phyloP scores from a whole-genome alignment of 2,329 filamentous ascomycete species.

The Xylaria sp. region DNA sequence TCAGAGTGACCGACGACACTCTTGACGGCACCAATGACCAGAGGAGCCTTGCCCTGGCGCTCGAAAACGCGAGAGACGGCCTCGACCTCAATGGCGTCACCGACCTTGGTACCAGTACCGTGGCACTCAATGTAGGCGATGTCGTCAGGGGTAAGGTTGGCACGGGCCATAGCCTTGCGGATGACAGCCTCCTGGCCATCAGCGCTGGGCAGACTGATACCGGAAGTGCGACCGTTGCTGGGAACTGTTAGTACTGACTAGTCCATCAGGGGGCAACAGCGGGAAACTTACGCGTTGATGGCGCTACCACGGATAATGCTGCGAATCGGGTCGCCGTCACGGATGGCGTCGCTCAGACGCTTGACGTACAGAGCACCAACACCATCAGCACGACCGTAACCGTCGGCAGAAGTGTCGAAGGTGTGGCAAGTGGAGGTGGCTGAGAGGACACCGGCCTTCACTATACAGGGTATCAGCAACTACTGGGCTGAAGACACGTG shows the following conservation, averaged over 20 bases:
- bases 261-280: neutral
- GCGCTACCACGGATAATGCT: conserved; percentile 21
- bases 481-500: too few relatives aligned
- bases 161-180: conserved; percentile 19
- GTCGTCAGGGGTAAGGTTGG: conserved; percentile 12
- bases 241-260: too few relatives aligned
- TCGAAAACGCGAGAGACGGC: conserved; percentile 27
- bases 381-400: conserved; percentile 23
- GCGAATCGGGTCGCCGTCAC: conserved; percentile 14
- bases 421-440: conserved; percentile 18
- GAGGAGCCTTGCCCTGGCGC: conserved; percentile 17
- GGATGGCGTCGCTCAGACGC: conserved; percentile 9
- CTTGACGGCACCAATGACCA: conserved; percentile 20
- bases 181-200: conserved; percentile 22
- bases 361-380: conserved; percentile 21
- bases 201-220: conserved; percentile 21
- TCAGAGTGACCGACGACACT: conserved; percentile 6
- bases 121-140: conserved; percentile 22
- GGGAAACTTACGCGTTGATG: conserved; percentile 16
- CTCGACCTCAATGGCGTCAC: conserved; percentile 37
- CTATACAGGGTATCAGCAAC: neutral
- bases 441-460: conserved; percentile 22
- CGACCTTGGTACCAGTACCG: conserved; percentile 26
- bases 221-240: conserved; percentile 20
- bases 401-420: conserved; percentile 23